phyloP scores from a whole-genome alignment of 73 alveolate genomes.

The Halteria grandinella region DNA sequence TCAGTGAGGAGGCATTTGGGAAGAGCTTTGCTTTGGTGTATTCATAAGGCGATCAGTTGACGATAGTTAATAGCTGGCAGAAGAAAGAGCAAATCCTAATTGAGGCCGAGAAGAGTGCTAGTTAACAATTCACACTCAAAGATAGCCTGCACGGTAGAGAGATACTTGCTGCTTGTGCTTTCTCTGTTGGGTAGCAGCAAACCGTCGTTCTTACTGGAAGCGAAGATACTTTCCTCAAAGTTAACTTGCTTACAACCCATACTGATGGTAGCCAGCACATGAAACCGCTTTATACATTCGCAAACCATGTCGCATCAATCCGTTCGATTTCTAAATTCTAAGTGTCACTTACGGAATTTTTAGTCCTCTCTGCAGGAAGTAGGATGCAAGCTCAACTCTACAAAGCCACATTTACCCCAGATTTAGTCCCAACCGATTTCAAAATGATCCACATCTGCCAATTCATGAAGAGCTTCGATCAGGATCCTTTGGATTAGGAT shows the following conservation, averaged over 20 bases:
- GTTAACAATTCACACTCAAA: not conserved
- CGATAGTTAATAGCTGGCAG: constrained; percentile 35
- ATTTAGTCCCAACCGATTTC: not conserved
- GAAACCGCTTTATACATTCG: constrained; percentile 5
- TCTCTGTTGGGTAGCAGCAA: not conserved
- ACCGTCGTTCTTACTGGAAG: constrained; percentile 47
- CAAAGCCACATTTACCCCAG: constrained; percentile 1
- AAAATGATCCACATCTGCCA: constrained; percentile 29
- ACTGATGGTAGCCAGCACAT: not conserved
- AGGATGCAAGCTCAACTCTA: constrained; percentile 41
- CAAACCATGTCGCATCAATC: constrained; percentile 54
- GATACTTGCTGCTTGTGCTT: constrained; percentile 17
- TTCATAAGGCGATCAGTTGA: constrained; percentile 35
- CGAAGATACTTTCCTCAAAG: constrained; percentile 45
- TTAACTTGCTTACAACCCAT: not conserved
- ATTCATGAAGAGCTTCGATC: constrained; percentile 39
- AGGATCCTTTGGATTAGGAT: constrained; percentile 42
- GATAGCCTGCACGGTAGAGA: constrained; percentile 57
- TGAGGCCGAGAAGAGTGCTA: not conserved
- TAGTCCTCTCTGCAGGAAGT: constrained; percentile 47
- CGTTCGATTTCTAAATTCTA: constrained; percentile 14
- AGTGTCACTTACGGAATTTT: not conserved
- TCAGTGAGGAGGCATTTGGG: constrained; percentile 29
- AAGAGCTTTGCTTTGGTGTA: constrained; percentile 15
- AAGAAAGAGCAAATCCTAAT: not conserved